Base-by-base conservation (phyloP, 495 filamentous ascomycete species). In the Neurospora africana region DNA sequence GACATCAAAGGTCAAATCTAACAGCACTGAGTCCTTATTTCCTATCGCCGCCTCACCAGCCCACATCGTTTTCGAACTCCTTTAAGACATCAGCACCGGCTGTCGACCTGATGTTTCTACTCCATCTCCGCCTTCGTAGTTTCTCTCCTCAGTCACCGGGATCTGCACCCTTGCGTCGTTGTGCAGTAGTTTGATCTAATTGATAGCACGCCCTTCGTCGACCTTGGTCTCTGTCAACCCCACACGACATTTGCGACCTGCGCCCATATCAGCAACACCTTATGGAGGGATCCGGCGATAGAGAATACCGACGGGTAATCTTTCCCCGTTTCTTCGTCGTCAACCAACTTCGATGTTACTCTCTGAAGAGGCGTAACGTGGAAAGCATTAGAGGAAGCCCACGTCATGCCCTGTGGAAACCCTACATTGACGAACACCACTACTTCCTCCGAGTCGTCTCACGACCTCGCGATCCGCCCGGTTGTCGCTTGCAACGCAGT, bases 1-100 rank as follows among this genome's bases (percentile, higher is more conserved):
- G 95, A 98, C 82, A 95, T 97, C 83, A 98, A 98, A 84, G 95
- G 95, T 77, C 95, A 98, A 81, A 94, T 97, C 75, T 97, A 88
- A 92, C 71, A 37, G 53, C 53, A 30, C 53, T 19, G 53, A 30
- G 53, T 65, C 27, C 53, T 65, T 35, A 65, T 65, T 65, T 65
- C 53, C 27, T 65, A 65, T 65, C 53, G 53, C 33, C 53, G 30
- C 53, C 53, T 33, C 53, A 65, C 13, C 13, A 13, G 27, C 53
- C 47, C 53, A 19, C 27, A 30, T 65, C 27, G 13, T 35, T 65
- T 33, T 27, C 13, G n/a, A 15, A 35, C 3, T 9, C 27, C 17
- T 53, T 53, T 3, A 65, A 8, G 15, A 65, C 53, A 30, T 35
- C 27, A 65, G 53, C 27, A 65, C 53, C 53, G 27, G 15, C 53